Evolutionary conservation across 306 rosid species (phyloP).

Genomic region (Sicyos edulis): DNA sequence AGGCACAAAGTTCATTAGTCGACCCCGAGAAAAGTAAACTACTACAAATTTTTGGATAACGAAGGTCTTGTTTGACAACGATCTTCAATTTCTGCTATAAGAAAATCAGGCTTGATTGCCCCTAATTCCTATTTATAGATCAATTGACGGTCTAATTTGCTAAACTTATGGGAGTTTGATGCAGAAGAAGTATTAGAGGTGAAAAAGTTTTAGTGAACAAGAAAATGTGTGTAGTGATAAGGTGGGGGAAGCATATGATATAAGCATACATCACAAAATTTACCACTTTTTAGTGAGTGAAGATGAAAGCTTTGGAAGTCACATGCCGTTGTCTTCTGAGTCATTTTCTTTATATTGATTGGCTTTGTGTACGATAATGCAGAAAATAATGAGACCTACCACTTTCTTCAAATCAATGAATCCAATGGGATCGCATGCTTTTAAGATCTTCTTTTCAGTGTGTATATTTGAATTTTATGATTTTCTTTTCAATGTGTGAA

Average conservation of each 20-base stretch:
- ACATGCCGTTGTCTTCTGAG: constrained; percentile 19
- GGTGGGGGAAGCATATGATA: constrained; percentile 9
- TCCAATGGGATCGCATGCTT: constrained; percentile 3
- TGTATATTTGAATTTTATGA: neutral
- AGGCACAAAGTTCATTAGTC: neutral
- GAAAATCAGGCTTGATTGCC: neutral
- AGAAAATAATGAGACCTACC: constrained; percentile 13
- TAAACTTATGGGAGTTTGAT: neutral
- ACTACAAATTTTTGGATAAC: neutral
- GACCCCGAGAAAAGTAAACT: neutral
- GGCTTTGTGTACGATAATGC: constrained; percentile 18
- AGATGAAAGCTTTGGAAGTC: constrained; percentile 14
- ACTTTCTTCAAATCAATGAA: constrained; percentile 17
- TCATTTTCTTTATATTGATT: constrained; percentile 17
- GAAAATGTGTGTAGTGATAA: constrained; percentile 12
- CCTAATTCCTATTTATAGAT: neutral
- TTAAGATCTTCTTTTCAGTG: constrained; percentile 13
- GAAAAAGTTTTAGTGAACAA: constrained; percentile 8
- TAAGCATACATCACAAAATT: neutral
- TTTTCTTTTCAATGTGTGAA: neutral
- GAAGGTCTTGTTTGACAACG: constrained; percentile 2
- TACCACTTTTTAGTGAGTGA: constrained; percentile 15
- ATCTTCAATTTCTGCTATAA: neutral
- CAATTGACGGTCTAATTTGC: neutral
- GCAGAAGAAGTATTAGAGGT: neutral